Conservation (phyloP, 2,329 filamentous ascomycete species). For the Stemphylium lycopersici region DNA sequence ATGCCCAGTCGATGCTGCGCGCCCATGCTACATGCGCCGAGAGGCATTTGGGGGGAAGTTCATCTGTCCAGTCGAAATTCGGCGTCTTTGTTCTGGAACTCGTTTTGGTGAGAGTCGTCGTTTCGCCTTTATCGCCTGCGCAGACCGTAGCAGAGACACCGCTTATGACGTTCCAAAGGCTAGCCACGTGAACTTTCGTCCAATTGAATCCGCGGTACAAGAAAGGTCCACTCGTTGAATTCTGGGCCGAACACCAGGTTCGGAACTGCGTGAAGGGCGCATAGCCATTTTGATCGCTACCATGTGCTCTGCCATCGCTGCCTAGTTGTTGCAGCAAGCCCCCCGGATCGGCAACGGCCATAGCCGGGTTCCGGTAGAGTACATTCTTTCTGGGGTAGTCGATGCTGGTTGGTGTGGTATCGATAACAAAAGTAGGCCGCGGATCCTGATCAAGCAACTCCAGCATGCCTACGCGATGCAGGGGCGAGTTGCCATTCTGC, state of each 20-base stretch:
- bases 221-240: conserved; percentile 1
- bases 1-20: conserved; percentile 73
- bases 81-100: conserved; percentile 5
- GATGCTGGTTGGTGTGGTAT: conserved; percentile 6
- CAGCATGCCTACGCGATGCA: conserved; percentile 25
- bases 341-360: conserved; percentile 16
- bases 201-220: conserved; percentile 15
- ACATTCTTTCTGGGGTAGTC: background rate
- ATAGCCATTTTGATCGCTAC: background rate
- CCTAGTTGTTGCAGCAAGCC: conserved; percentile 15
- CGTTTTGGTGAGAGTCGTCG: conserved; percentile 1
- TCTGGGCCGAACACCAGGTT: conserved; percentile 19
- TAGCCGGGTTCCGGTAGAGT: conserved; percentile 31
- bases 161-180: conserved; percentile 32
- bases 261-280: conserved; percentile 18
- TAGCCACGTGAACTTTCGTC: conserved; percentile 21
- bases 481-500: conserved; percentile 8
- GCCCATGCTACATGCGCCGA: conserved; percentile 20
- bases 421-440: conserved; percentile 26
- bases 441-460: conserved; percentile 29
- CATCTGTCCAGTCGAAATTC: conserved; percentile 26
- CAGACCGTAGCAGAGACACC: conserved; percentile 1
- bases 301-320: background rate
- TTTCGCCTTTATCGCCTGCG: background rate
- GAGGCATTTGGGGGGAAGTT: conserved; percentile 16